phyloP scores from a whole-genome alignment of 805 yeast genomes.

The Candida andamanensis region DNA sequence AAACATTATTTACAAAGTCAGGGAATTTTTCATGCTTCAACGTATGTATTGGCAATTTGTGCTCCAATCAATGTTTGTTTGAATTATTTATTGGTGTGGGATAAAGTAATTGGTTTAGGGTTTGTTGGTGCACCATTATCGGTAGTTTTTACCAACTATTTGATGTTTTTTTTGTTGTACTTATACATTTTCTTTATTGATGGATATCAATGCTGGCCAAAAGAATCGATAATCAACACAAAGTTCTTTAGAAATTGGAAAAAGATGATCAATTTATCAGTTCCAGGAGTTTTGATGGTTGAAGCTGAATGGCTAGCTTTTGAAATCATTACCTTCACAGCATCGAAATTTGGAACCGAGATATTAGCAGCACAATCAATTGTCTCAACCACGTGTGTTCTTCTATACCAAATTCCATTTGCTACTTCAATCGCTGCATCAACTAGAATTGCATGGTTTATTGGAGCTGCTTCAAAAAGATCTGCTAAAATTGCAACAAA shows the following conservation, averaged over 20 bases:
- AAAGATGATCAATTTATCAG: constrained; percentile 56
- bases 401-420: constrained; percentile 70
- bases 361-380: constrained; percentile 72
- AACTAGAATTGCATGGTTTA: constrained; percentile 70
- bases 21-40: constrained; percentile 76
- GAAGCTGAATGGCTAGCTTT: constrained; percentile 77
- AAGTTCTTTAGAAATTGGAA: constrained; percentile 50
- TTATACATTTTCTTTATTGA: constrained; percentile 40
- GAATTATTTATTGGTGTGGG: constrained; percentile 71
- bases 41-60: constrained; percentile 62
- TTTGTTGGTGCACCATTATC: constrained; percentile 75
- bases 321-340: constrained; percentile 65
- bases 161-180: constrained; percentile 57
- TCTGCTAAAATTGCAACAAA: constrained; percentile 32
- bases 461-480: constrained; percentile 56
- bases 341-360: constrained; percentile 62
- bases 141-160: constrained; percentile 64
- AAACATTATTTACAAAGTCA: constrained; percentile 73
- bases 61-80: constrained; percentile 70
- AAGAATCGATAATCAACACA: constrained; percentile 18
- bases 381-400: constrained; percentile 60
- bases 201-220: constrained; percentile 44
- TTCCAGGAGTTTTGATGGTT: constrained; percentile 75
- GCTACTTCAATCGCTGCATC: constrained; percentile 73
- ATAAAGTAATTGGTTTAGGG: constrained; percentile 49